Conservation (phyloP, 495 filamentous ascomycete genomes). For the Tuber calosporum region DNA sequence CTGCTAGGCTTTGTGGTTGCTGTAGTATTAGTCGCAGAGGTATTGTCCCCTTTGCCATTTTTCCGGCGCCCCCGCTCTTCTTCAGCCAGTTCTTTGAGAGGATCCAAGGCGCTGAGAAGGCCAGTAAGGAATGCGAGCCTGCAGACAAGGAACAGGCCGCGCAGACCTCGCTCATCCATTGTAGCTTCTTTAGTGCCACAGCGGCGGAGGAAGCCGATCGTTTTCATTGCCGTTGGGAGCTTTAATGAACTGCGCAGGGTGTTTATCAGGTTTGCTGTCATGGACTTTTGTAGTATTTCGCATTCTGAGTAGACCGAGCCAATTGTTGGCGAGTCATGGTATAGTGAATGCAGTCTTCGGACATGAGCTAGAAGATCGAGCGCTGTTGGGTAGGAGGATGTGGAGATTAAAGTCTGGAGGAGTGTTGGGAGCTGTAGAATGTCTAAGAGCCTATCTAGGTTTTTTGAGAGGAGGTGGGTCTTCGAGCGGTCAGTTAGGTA, state of each 20-base stretch:
- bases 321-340: conserved; percentile 70
- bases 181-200: conserved; percentile 61
- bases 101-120: conserved; percentile 77
- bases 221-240: conserved; percentile 83
- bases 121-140: conserved; percentile 69
- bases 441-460: conserved; percentile 82
- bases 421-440: conserved; percentile 86
- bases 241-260: conserved; percentile 76
- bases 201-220: conserved; percentile 81
- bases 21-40: conserved; percentile 4
- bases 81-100: conserved; percentile 79
- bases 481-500: conserved; percentile 68
- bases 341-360: conserved; percentile 72
- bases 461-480: conserved; percentile 76
- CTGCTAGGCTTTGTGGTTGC: conserved; percentile 38
- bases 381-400: conserved; percentile 73
- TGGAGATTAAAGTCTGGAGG: conserved; percentile 63
- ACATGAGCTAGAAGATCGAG: conserved; percentile 93
- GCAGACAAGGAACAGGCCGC: conserved; percentile 80
- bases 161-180: conserved; percentile 58
- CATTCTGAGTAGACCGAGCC: conserved; percentile 66
- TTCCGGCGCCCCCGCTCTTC: conserved; percentile 60
- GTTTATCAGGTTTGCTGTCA: conserved; percentile 77
- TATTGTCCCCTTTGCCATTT: conserved; percentile 24
- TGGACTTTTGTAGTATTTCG: conserved; percentile 78